These are phyloP conservation scores for Paraphaeosphaeria sporulosa DNA, from an alignment of 2,329 filamentous ascomycete species.

Conservation along the genomic window DNA sequence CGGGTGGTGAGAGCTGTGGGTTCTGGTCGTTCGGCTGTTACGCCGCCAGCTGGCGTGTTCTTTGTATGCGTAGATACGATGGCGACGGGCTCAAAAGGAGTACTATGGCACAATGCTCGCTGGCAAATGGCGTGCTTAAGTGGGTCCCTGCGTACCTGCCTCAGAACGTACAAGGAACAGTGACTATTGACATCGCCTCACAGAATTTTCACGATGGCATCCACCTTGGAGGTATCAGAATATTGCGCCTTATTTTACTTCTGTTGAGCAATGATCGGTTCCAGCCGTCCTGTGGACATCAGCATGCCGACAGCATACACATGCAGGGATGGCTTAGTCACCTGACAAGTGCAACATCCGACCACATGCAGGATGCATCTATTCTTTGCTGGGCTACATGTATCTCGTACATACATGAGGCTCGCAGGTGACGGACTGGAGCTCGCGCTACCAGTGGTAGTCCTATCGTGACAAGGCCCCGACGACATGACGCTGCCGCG, in stretches of 20 bases:
- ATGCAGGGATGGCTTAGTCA: not conserved
- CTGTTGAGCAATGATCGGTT: not conserved
- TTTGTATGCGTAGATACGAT: not conserved
- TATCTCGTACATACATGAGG: not conserved
- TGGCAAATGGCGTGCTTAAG: conserved; percentile 9
- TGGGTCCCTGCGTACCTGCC: conserved; percentile 5
- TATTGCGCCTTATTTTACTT: conserved; percentile 3
- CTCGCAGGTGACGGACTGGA: not conserved
- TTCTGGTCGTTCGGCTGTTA: not conserved
- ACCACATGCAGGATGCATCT: not conserved
- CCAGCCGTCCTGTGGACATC: not conserved
- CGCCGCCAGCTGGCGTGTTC: not conserved
- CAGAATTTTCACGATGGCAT: conserved; percentile 3
- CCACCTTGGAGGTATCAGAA: not conserved
- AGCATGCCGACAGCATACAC: not conserved
- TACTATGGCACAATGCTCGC: not conserved
- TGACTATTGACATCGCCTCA: not conserved
- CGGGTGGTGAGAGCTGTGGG: not conserved
- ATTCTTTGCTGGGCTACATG: not conserved
- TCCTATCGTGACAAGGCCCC: not conserved
- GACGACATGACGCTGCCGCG: not conserved
- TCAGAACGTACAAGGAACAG: conserved; percentile 7
- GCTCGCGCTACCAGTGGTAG: not conserved
- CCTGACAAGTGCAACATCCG: not conserved
- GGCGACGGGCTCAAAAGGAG: not conserved